A percentile compares a stretch with the other conserved stretches of the same genome.
Evolutionary conservation across 805 yeast species (phyloP).

Genomic region (Hanseniaspora meyeri): DNA sequence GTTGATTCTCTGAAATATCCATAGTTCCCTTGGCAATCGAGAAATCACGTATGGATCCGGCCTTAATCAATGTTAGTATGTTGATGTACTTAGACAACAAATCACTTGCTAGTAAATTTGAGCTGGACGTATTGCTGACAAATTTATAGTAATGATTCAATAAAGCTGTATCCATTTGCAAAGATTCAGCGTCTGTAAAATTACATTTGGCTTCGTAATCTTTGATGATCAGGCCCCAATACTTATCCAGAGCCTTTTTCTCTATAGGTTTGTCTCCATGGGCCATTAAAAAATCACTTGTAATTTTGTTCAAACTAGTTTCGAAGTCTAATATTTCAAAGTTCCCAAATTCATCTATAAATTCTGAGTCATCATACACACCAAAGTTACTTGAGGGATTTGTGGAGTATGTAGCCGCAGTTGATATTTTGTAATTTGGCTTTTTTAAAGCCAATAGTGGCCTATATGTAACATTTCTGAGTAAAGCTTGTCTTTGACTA

Average conservation of each 20-base stretch:
- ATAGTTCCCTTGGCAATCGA: neutral
- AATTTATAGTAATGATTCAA: constrained; percentile 4
- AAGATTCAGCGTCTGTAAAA: neutral
- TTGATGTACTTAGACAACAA: constrained; percentile 9
- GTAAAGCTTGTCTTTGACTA: neutral
- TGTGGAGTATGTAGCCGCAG: neutral
- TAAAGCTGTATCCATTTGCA: constrained; percentile 1
- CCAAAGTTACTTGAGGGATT: neutral
- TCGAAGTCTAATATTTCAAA: constrained; percentile 6
- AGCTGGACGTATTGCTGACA: neutral
- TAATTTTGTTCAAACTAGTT: neutral
- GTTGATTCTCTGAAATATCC: neutral
- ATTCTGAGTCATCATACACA: neutral
- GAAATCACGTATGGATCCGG: constrained; percentile 9
- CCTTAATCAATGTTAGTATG: constrained; percentile 3
- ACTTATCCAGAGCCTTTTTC: neutral
- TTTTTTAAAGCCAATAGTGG: neutral
- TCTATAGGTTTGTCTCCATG: neutral
- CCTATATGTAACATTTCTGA: neutral
- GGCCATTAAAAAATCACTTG: neutral
- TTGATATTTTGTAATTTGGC: neutral
- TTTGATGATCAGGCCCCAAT: constrained; percentile 4
- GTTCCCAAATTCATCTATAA: neutral
- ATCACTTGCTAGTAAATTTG: constrained; percentile 3
- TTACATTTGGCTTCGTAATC: constrained; percentile 4